Evolutionary conservation across 768 basidiomycete species (phyloP), one percentile per base, ranked within the genome.

Genomic region (Termitomyces eurrhizus): DNA sequence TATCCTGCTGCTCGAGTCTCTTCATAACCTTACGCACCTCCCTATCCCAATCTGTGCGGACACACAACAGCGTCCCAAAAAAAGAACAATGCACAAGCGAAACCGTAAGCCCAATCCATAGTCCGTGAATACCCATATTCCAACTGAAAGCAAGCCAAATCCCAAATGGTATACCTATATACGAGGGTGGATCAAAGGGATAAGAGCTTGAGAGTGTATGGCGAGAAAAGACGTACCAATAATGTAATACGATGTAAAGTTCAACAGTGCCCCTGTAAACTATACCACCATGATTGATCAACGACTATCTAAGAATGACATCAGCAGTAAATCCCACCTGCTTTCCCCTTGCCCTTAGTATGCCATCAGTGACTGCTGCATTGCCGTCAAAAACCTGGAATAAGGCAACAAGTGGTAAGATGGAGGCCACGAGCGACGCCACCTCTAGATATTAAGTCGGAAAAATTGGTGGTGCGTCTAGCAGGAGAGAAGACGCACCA

Each of bases 341-440:
- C 72, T 88, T 90, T 24, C 95, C 95, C 42, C 85, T 77, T 0
- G 95, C 89, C 48, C 96, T 82, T 57, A 98, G 78, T 62, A 97
- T 84, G 3, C 95, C 95, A 7, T 80, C 82, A 0, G 85, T 80
- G 6, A 94, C 83, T 0, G 82, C 86, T 2, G 81, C 70, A 12
- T 85, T 77, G 0, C 88, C 92, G 66, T 99, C 96, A 59, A 95
- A 89, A 4, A 96, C 84, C 72, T 97, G 90, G 78, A 88, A 90
- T 32, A 90, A 75, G 8, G 88, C 85, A 5, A 96, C 85, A 8
- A 91, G 76, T 0, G 92, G 91, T 14, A 95, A 69, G 57, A 94
- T 87, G 2, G 78, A 73, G 0, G 91, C 86, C 13, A 92, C 88
- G 7, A 87, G 72, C 1, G 59, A 51, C 14, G 89, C 83, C 3